A percentile compares a stretch with the other conserved stretches of the same genome.
Evolutionary conservation across 768 basidiomycete species (phyloP).

Genomic region (Hirschioporus abietinus): DNA sequence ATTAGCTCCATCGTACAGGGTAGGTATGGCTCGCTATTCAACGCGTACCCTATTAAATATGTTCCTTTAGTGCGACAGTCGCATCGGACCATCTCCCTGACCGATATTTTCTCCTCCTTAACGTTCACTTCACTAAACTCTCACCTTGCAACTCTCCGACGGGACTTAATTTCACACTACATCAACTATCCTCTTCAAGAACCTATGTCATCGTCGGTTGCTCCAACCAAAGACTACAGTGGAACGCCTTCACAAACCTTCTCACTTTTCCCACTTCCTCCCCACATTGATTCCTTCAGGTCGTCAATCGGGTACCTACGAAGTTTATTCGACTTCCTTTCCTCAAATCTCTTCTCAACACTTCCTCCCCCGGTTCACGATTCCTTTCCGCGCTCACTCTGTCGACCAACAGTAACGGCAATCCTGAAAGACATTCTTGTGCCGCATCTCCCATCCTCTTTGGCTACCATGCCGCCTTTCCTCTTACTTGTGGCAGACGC

Average conservation of each 20-base stretch:
- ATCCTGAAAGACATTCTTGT: constrained; percentile 63
- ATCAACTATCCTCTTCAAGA: constrained; percentile 55
- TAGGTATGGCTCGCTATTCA: constrained; percentile 18
- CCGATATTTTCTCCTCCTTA: constrained; percentile 54
- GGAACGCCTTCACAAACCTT: constrained; percentile 39
- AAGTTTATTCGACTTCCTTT: constrained; percentile 57
- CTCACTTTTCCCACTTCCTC: constrained; percentile 41
- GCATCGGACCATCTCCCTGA: constrained; percentile 42
- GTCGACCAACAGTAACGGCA: constrained; percentile 53
- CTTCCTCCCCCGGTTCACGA: constrained; percentile 43
- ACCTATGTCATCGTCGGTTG: constrained; percentile 37
- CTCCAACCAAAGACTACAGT: constrained; percentile 28
- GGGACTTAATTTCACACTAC: constrained; percentile 56
- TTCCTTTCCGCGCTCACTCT: constrained; percentile 51
- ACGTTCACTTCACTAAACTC: constrained; percentile 47
- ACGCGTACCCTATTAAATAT: constrained; percentile 5
- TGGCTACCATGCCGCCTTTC: constrained; percentile 55
- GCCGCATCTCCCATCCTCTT: constrained; percentile 63
- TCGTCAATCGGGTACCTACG: constrained; percentile 51
- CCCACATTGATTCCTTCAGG: constrained; percentile 30
- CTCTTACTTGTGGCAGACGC: constrained; percentile 52
- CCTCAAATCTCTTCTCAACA: constrained; percentile 46
- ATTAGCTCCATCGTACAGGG: constrained; percentile 49
- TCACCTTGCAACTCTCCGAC: constrained; percentile 55
- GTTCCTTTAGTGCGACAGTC: constrained; percentile 53